phyloP scores from a whole-genome alignment of 2,329 filamentous ascomycete genomes.

The Paecilomyces sp. region DNA sequence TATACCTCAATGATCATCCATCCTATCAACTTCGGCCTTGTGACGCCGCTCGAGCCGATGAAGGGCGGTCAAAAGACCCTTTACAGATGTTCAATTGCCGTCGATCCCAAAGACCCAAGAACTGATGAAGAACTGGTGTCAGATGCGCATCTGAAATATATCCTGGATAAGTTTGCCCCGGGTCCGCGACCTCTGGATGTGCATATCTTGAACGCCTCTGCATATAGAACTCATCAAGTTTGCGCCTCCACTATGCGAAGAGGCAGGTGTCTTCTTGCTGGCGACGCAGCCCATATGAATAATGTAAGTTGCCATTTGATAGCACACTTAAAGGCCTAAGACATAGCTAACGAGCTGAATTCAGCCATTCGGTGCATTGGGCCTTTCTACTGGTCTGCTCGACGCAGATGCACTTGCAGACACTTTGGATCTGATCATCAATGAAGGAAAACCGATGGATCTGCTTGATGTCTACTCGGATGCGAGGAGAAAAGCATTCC shows the following conservation, averaged over 20 bases:
- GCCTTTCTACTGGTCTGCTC: neutral
- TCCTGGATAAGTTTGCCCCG: neutral
- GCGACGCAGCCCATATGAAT: neutral
- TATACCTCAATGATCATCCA: neutral
- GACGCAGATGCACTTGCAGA: neutral
- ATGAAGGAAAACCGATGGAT: neutral
- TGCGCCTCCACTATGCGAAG: neutral
- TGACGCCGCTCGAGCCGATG: neutral
- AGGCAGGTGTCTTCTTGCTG: neutral
- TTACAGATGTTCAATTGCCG: neutral
- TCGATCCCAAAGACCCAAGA: neutral
- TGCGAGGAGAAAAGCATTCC: neutral
- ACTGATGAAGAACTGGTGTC: neutral
- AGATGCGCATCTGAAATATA: neutral
- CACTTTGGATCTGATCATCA: neutral
- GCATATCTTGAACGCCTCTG: neutral
- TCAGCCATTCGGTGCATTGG: neutral
- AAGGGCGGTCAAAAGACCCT: neutral
- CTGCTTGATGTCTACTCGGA: neutral
- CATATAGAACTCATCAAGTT: neutral
- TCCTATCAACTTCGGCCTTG: neutral
- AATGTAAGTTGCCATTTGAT: neutral
- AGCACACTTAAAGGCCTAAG: neutral
- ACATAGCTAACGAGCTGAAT: neutral
- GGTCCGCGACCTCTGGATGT: neutral